A percentile compares a stretch with the other conserved stretches of the same genome.
Evolutionary conservation across 2,329 filamentous ascomycete genomes (phyloP).

Genomic region (Botrytis cinerea): DNA sequence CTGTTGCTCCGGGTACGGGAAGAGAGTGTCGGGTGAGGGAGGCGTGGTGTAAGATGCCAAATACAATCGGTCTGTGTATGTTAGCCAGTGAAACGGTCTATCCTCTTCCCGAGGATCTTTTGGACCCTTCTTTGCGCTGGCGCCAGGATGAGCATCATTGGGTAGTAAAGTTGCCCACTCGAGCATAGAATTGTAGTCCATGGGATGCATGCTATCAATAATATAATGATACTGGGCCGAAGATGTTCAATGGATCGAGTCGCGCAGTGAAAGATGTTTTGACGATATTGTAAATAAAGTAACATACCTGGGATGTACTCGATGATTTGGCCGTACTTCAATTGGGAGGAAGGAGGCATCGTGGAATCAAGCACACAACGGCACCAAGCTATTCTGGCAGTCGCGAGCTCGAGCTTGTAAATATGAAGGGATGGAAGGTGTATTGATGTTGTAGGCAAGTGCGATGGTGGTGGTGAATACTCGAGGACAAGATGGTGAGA

Average conservation of each 20-base stretch:
- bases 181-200: slow-evolving; percentile 33
- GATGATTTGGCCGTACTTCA: slow-evolving; percentile 78
- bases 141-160: slow-evolving; percentile 25
- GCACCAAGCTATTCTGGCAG: slow-evolving; percentile 11
- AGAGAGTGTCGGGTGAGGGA: slow-evolving; percentile 78
- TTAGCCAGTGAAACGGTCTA: slow-evolving; percentile 43
- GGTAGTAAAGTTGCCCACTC: slow-evolving; percentile 34
- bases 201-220: slow-evolving; percentile 29
- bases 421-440: neutral
- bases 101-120: slow-evolving; percentile 13
- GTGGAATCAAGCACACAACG: slow-evolving; percentile 26
- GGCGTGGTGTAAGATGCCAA: slow-evolving; percentile 86
- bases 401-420: slow-evolving; percentile 12
- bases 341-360: slow-evolving; percentile 50
- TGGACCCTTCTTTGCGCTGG: slow-evolving; percentile 6
- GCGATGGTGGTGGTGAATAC: neutral
- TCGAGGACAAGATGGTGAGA: neutral
- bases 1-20: slow-evolving; percentile 70
- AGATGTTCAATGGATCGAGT: slow-evolving; percentile 27
- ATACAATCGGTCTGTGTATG: slow-evolving; percentile 79
- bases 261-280: slow-evolving; percentile 22
- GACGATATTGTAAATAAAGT: slow-evolving; percentile 5
- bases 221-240: slow-evolving; percentile 33
- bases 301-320: slow-evolving; percentile 89
- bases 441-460: slow-evolving; percentile 1